Percentiles rank a stretch among this genome's conserved stretches.
Evolutionary conservation across 352 stramenopile genomes (phyloP).

Genomic region (Globisporangium mamillatum): DNA sequence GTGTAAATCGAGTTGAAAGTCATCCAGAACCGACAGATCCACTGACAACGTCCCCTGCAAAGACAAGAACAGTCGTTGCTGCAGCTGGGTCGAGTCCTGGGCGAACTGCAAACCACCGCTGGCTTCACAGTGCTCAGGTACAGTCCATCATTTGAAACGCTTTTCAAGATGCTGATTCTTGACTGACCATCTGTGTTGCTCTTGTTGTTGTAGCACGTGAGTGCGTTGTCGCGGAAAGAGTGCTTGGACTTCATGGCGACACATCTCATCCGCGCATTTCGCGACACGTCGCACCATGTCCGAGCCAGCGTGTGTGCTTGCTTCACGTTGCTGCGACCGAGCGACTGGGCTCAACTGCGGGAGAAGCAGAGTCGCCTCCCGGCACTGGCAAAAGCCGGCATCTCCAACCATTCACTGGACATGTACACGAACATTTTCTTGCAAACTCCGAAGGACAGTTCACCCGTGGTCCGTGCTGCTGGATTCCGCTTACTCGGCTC

Average conservation of each 20-base stretch:
- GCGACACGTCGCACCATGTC: conserved; percentile 84
- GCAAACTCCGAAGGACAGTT: conserved; percentile 74
- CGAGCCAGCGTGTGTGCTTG: conserved; percentile 84
- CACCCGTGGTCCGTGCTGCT: conserved; percentile 73
- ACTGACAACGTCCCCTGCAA: neutral
- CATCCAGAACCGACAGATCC: neutral
- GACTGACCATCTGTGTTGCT: neutral
- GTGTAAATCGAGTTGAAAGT: conserved; percentile 17
- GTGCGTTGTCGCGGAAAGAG: conserved; percentile 33
- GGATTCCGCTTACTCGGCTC: conserved; percentile 79
- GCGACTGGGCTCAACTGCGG: conserved; percentile 63
- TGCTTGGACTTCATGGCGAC: conserved; percentile 78
- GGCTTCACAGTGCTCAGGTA: conserved; percentile 22
- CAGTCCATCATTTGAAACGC: too few relatives aligned
- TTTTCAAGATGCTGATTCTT: neutral
- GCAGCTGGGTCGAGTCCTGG: conserved; percentile 3
- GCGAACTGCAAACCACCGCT: conserved; percentile 11
- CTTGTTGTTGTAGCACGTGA: conserved; percentile 6
- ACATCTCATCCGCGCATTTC: conserved; percentile 78
- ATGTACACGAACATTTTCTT: conserved; percentile 74
- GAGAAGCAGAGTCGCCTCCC: conserved; percentile 39
- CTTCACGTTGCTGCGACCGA: conserved; percentile 72
- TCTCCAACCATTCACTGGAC: conserved; percentile 40
- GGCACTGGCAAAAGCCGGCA: conserved; percentile 22
- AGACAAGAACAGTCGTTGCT: neutral